Base-by-base conservation (phyloP, 2,329 filamentous ascomycete genomes). In the Claviceps monticola region DNA sequence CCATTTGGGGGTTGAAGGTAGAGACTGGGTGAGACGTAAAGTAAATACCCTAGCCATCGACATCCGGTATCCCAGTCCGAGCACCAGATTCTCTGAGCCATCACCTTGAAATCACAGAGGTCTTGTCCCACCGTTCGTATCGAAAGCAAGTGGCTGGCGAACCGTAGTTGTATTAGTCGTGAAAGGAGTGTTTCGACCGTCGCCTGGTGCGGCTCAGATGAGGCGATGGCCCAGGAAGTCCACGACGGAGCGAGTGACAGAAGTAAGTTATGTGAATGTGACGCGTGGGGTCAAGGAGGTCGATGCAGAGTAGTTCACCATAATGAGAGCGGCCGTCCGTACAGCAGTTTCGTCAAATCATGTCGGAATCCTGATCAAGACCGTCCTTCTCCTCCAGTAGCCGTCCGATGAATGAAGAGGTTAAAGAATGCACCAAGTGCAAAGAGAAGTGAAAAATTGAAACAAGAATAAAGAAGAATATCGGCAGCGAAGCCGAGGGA, bases 401-500 rank as follows among this genome's bases (percentile, higher is more conserved):
- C 48, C 53, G 43, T 56, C 56, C n/a, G 13, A 19, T 21, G 42
- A 17, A 29, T 23, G 29, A 37, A n/a, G 11, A 39, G 8, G 37
- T 42, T 34, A 44, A 48, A 39, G 9, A 39, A 48, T 39, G 36
- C 43, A 45, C 43, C 17, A 51, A 23, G 19, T 43, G 19, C 29
- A 14, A 23, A 43, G 19, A 19, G 4, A 42, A 11, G 17, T 21
- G 54, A 54, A 49, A 47, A 42, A 45, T n/a, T 26, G 37, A 26
- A 37, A 23, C 2, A 46, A 16, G 36, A 8, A 23, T 14, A 37
- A 44, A 56, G 53, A 54, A 49, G 51, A 50, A 50, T 57, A 54
- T 58, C 55, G 51, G 48, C 53, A 60, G 49, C 59, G 60, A 59
- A 62, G 49, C 54, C 52, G 60, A 55, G 29, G 29, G 50, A 48